These are phyloP conservation scores for Erysimum cheiri DNA, from an alignment of 441 rosid genomes.

Conservation along the genomic window DNA sequence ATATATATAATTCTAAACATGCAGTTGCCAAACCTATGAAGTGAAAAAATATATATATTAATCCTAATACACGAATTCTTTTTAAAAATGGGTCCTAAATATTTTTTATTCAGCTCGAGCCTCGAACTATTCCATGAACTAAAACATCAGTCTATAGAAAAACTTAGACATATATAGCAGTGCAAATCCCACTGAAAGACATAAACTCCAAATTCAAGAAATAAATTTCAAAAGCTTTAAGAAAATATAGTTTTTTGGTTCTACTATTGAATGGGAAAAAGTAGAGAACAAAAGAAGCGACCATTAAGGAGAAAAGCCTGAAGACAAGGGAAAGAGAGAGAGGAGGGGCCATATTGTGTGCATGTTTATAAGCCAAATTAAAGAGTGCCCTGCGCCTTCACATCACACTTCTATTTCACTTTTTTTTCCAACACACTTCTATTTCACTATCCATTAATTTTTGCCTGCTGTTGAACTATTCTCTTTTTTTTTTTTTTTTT, in stretches of 20 bases:
- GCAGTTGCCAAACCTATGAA: no score
- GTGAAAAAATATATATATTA: no score
- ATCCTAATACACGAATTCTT: no score
- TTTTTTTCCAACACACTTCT: not conserved
- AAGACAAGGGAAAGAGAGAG: conserved; percentile 43
- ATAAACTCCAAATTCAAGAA: not conserved
- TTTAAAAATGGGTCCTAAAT: no score
- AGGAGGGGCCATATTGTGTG: conserved; percentile 38
- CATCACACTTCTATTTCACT: conserved; percentile 35
- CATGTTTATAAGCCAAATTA: conserved; percentile 3
- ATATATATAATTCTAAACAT: no score
- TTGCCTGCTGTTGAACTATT: not conserved
- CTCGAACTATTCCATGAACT: no score
- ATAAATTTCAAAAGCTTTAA: not conserved
- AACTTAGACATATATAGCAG: no score
- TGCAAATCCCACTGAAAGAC: no score
- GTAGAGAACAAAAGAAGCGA: conserved; percentile 32
- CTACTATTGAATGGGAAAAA: conserved; percentile 11
- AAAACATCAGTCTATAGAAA: no score
- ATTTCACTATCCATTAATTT: conserved; percentile 20
- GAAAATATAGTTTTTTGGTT: not conserved
- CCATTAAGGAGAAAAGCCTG: conserved; percentile 43
- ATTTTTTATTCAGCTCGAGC: no score
- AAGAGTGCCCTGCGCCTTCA: conserved; percentile 37
- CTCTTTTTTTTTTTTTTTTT: no score